Evolutionary conservation across 306 rosid species (phyloP).

Genomic region (Lithocarpus polystachyus): DNA sequence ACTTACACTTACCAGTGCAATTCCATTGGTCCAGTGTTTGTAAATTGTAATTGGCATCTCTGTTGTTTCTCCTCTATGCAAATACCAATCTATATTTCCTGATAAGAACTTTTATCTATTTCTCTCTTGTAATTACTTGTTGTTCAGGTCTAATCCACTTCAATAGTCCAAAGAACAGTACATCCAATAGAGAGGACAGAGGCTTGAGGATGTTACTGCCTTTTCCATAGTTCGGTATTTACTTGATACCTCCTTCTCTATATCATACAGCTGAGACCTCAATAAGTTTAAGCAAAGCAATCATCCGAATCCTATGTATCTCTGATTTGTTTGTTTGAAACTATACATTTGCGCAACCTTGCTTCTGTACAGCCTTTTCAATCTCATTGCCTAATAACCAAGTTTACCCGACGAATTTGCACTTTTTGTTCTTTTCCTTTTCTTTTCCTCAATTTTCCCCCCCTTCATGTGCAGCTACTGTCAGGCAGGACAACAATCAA

Average conservation of each 20-base stretch:
- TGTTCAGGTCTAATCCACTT: background rate
- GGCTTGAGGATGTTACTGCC: background rate
- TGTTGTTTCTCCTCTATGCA: background rate
- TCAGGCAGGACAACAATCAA: constrained; percentile 71
- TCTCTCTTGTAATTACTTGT: background rate
- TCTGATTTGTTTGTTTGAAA: no score
- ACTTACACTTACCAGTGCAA: background rate
- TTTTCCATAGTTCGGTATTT: background rate
- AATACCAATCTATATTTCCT: background rate
- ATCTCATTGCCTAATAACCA: background rate
- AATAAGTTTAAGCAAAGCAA: background rate
- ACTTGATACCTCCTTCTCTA: background rate
- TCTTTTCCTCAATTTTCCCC: background rate
- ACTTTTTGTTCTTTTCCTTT: no score
- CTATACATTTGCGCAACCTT: no score
- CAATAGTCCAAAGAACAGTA: background rate
- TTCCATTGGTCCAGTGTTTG: background rate
- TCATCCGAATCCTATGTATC: background rate
- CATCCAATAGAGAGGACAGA: background rate
- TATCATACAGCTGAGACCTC: background rate
- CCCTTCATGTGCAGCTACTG: constrained; percentile 53
- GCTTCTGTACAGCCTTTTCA: background rate
- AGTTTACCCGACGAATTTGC: no score
- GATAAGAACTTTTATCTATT: background rate
- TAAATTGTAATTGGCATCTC: background rate